Evolutionary conservation across 441 rosid species (phyloP), one percentile per base, ranked within the genome.

Genomic region (Gossypium gossypioides): DNA sequence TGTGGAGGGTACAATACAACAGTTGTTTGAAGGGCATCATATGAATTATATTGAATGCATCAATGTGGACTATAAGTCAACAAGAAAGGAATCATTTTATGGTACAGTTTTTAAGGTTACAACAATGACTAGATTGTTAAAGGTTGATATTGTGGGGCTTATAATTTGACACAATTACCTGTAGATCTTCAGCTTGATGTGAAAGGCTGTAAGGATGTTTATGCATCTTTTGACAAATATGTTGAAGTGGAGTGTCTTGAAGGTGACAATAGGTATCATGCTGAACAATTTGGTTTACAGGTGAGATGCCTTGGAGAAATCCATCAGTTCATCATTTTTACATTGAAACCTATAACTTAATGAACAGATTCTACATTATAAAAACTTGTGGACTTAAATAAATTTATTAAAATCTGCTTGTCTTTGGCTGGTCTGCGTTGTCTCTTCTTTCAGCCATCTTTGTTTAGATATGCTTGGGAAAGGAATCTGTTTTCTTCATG

Each of bases 1-100:
- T 63, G 93, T 88, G 75, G 93, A 89, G 81, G 91, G 91, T 72
- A 89, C 91, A 72, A 89, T 89, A 74, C 93, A 89, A 18, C 84
- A 83, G 77, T 80, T 89, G 58, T 89, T 89, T 80, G 91, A 87
- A 83, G 93, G 93, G 66, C 93, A 89, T 69, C 88, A 89, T 57
- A 89, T 85, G 93, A 87, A 87, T 81, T 89, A 89, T 51, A 87
- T 89, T 74, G 93, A 89, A 78, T 89, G 93, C 83, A 85, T 87
- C 69, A 87, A 87, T 77, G 93, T 87, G 67, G 91, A 89, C 63
- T 89, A 85, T 74, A 89, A 87, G 71, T 89, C 93, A 57, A 89
- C 89, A 3, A 83, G 93, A 59, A 89, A 87, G 82, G 93, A 89
- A 71, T 89, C 93, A 16, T 89, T 87, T 81, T 89, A 89, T 51